Conservation (phyloP, 805 yeast genomes). For the Ogataea corticis region DNA sequence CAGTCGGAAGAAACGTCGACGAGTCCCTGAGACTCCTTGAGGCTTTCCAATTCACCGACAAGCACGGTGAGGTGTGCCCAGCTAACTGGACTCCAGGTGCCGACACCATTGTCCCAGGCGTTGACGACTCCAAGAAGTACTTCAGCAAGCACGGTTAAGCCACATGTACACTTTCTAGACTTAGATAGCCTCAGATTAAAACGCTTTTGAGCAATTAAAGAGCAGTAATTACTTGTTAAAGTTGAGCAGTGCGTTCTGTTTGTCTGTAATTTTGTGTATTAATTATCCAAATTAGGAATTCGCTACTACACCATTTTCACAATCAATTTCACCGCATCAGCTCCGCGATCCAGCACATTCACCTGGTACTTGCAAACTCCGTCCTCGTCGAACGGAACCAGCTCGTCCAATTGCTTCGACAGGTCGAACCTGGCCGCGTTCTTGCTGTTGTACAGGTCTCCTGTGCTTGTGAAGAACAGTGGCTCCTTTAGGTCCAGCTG, state of each 20-base stretch:
- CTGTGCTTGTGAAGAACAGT: constrained; percentile 18
- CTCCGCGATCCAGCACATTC: constrained; percentile 19
- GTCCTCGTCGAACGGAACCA: constrained; percentile 20
- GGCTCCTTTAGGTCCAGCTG: constrained; percentile 21
- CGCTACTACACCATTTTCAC: neutral
- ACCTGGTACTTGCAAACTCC: constrained; percentile 13
- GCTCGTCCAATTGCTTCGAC: constrained; percentile 5
- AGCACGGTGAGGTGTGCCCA: constrained; percentile 99
- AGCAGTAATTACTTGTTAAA: too few relatives aligned
- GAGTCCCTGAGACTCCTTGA: constrained; percentile 97
- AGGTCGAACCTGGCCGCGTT: neutral
- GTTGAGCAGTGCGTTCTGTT: too few relatives aligned
- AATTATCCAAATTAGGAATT: too few relatives aligned
- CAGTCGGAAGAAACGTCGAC: constrained; percentile 98
- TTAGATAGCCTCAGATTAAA: too few relatives aligned
- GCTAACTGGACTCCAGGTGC: constrained; percentile 98
- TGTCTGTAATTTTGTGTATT: too few relatives aligned
- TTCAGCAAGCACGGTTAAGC: constrained; percentile 49
- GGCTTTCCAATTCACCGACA: constrained; percentile 99
- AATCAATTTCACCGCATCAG: constrained; percentile 9
- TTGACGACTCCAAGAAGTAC: constrained; percentile 76
- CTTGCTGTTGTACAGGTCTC: constrained; percentile 28
- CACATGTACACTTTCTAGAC: too few relatives aligned
- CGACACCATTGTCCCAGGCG: constrained; percentile 87
- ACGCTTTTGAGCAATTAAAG: too few relatives aligned